Evolutionary conservation across 2,329 filamentous ascomycete species (phyloP).

Genomic region (Sclerotinia glacialis): DNA sequence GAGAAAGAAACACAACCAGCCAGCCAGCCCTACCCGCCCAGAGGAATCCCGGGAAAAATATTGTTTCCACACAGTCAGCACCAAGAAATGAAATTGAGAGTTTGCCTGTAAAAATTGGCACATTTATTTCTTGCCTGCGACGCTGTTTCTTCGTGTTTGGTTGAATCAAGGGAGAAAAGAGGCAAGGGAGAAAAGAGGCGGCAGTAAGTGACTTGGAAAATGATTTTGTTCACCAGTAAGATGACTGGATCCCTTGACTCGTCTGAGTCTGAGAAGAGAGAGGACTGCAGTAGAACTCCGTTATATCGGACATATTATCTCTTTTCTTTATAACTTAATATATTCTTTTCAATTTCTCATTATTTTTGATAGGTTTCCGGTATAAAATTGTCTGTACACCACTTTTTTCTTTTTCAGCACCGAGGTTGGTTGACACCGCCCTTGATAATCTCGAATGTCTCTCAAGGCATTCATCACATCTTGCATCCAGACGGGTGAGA

Average conservation of each 20-base stretch:
- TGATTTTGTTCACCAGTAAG: too few relatives aligned
- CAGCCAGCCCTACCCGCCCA: conserved; percentile 5
- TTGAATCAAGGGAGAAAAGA: neutral
- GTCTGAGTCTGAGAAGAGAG: too few relatives aligned
- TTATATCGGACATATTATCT: too few relatives aligned
- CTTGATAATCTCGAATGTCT: too few relatives aligned
- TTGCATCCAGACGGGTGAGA: neutral
- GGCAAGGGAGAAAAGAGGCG: neutral
- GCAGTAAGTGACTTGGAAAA: too few relatives aligned
- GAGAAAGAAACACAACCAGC: conserved; percentile 11
- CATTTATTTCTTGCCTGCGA: neutral
- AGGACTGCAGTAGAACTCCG: too few relatives aligned
- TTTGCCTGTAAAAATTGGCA: neutral
- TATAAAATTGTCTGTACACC: too few relatives aligned
- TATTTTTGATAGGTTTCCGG: too few relatives aligned
- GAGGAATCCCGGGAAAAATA: neutral
- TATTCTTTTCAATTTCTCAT: too few relatives aligned
- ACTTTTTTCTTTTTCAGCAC: neutral
- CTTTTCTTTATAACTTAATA: too few relatives aligned
- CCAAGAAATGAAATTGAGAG: neutral
- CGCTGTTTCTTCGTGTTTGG: neutral
- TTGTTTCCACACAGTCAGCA: neutral
- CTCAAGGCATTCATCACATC: too few relatives aligned
- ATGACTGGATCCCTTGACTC: neutral
- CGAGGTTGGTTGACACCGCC: too few relatives aligned